Conservation (phyloP, 768 basidiomycete species). For the Suillus occidentalis region DNA sequence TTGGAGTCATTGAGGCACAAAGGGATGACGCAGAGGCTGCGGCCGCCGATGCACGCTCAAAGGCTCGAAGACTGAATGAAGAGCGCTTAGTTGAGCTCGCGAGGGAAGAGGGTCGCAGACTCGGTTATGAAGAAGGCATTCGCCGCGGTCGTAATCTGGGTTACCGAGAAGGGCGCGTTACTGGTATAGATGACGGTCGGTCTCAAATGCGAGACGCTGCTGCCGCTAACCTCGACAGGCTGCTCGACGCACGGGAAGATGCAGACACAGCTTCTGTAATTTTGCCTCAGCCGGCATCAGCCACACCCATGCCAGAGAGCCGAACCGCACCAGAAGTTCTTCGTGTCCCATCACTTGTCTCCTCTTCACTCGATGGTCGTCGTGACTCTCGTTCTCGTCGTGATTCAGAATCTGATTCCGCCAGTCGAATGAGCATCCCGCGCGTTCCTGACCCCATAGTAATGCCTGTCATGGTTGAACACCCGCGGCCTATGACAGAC, state of each 20-base stretch:
- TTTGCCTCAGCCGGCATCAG: conserved; percentile 21
- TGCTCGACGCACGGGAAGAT: conserved; percentile 24
- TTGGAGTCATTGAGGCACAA: conserved; percentile 48
- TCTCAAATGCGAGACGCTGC: conserved; percentile 22
- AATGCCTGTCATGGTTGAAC: conserved; percentile 14
- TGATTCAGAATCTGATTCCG: conserved; percentile 15
- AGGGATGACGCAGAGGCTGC: conserved; percentile 50
- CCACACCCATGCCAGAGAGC: conserved; percentile 15
- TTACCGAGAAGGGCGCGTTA: conserved; percentile 26
- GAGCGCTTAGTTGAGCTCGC: conserved; percentile 49
- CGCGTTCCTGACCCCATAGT: conserved; percentile 15
- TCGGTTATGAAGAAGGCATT: conserved; percentile 54
- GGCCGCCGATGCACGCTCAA: conserved; percentile 45
- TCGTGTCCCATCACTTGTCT: conserved; percentile 21
- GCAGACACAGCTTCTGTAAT: background rate
- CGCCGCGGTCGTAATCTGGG: conserved; percentile 34
- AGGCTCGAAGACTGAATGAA: conserved; percentile 45
- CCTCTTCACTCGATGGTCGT: conserved; percentile 21
- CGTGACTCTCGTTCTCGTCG: conserved; percentile 21
- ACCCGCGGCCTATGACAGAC: conserved; percentile 13
- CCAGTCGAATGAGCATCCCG: conserved; percentile 11
- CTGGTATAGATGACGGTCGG: conserved; percentile 14
- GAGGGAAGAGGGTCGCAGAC: conserved; percentile 51
- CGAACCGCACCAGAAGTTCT: conserved; percentile 26
- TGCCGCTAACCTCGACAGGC: conserved; percentile 19